phyloP scores from a whole-genome alignment of 2,329 filamentous ascomycete genomes.

The Colletotrichum melonis region DNA sequence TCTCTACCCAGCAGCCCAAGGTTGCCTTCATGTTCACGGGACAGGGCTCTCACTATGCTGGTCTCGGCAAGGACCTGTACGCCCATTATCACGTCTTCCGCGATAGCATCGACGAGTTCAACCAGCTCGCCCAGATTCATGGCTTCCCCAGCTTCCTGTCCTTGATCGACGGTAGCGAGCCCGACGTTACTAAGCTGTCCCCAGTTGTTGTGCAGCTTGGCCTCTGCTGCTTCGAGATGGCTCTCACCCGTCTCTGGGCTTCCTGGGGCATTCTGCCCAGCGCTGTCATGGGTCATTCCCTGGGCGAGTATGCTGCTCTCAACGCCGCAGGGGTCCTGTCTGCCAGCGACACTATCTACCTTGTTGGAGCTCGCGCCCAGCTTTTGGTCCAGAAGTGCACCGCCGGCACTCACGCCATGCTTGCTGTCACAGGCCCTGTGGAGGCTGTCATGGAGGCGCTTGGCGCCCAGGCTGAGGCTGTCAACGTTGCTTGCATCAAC shows the following conservation, averaged over 20 bases:
- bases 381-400: slow-evolving; percentile 74
- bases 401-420: slow-evolving; percentile 72
- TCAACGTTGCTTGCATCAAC: slow-evolving; percentile 79
- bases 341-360: slow-evolving; percentile 76
- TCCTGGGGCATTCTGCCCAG: slow-evolving; percentile 67
- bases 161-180: slow-evolving; percentile 53
- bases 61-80: slow-evolving; percentile 63
- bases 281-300: slow-evolving; percentile 69
- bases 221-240: slow-evolving; percentile 67
- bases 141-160: slow-evolving; percentile 68
- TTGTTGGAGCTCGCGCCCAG: slow-evolving; percentile 76
- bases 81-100: slow-evolving; percentile 59
- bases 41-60: slow-evolving; percentile 66
- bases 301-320: slow-evolving; percentile 81
- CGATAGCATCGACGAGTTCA: slow-evolving; percentile 66
- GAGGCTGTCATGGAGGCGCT: slow-evolving; percentile 66
- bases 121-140: slow-evolving; percentile 61
- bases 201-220: slow-evolving; percentile 66
- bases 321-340: slow-evolving; percentile 78
- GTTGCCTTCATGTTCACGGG: slow-evolving; percentile 67
- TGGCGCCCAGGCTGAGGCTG: slow-evolving; percentile 49
- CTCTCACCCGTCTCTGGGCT: slow-evolving; percentile 65
- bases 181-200: slow-evolving; percentile 56
- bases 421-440: slow-evolving; percentile 59
- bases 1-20: slow-evolving; percentile 56